Evolutionary conservation across 768 basidiomycete genomes (phyloP).

Genomic region (Tremella mesenterica): DNA sequence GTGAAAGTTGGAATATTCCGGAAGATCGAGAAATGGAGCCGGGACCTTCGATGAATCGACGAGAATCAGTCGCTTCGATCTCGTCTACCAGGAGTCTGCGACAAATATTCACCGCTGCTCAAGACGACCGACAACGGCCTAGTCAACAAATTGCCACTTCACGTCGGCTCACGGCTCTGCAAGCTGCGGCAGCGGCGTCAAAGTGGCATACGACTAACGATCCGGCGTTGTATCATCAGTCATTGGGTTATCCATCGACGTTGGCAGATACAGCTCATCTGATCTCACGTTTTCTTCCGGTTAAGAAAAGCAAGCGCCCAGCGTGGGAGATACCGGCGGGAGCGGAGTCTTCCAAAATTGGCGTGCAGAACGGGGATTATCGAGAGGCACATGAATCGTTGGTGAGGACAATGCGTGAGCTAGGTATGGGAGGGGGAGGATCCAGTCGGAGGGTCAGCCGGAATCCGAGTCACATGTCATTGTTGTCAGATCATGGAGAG

Average conservation of each 20-base stretch:
- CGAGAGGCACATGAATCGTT: slow-evolving; percentile 29
- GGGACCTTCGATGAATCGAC: neutral
- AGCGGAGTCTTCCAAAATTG: slow-evolving; percentile 4
- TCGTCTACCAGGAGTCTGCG: neutral
- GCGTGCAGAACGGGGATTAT: slow-evolving; percentile 32
- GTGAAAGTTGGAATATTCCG: slow-evolving; percentile 26
- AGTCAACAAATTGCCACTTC: neutral
- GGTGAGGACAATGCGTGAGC: slow-evolving; percentile 17
- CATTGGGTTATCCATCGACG: slow-evolving; percentile 25
- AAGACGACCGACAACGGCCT: neutral
- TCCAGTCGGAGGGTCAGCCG: slow-evolving; percentile 5
- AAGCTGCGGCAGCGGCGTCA: slow-evolving; percentile 19
- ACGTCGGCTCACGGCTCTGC: slow-evolving; percentile 29
- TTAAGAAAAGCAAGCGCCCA: slow-evolving; percentile 17
- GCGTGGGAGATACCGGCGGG: slow-evolving; percentile 25
- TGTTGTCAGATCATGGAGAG: neutral
- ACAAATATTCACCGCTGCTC: neutral
- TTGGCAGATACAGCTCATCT: slow-evolving; percentile 34
- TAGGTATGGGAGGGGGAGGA: neutral
- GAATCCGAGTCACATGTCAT: neutral
- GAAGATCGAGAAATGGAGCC: slow-evolving; percentile 6
- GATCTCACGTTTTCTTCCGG: slow-evolving; percentile 33
- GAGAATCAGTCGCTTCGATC: neutral
- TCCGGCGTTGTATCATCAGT: slow-evolving; percentile 30
- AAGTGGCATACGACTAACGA: slow-evolving; percentile 26